Conservation (phyloP, 1,284 basidiomycete genomes). For the Thecaphora frezii region DNA sequence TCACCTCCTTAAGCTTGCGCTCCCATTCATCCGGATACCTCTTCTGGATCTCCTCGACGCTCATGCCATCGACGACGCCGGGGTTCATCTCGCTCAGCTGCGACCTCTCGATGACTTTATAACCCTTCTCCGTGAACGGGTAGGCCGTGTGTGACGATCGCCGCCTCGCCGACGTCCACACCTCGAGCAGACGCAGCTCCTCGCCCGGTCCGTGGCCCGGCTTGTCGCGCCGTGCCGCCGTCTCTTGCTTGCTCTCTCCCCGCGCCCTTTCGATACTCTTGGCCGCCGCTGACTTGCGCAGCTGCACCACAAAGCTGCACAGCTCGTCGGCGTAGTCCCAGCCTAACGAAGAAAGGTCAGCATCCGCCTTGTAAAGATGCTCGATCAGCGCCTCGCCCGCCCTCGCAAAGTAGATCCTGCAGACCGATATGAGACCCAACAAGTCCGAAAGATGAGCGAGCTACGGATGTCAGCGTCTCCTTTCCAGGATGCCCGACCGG, state of each 20-base stretch:
- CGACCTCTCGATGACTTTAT: slow-evolving; percentile 80
- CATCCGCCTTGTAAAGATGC: slow-evolving; percentile 97
- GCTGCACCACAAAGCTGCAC: slow-evolving; percentile 51
- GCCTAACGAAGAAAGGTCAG: slow-evolving; percentile 88
- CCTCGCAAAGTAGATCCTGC: slow-evolving; percentile 63
- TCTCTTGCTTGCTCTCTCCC: slow-evolving; percentile 17
- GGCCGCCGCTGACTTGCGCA: slow-evolving; percentile 20
- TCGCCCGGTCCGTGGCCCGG: neutral
- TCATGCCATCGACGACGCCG: slow-evolving; percentile 77
- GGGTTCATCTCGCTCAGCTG: slow-evolving; percentile 99
- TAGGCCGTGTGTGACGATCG: slow-evolving; percentile 92
- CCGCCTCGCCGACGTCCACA: slow-evolving; percentile 93
- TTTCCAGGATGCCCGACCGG: too few species aligned
- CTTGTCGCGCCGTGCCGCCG: slow-evolving; percentile 6
- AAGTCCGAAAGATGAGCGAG: too few species aligned
- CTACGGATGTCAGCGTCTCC: too few species aligned
- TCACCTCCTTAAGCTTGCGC: slow-evolving; percentile 75
- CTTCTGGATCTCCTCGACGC: slow-evolving; percentile 82
- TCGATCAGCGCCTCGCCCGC: slow-evolving; percentile 72
- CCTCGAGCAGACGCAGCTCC: slow-evolving; percentile 63
- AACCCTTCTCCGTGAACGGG: slow-evolving; percentile 76
- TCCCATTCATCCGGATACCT: slow-evolving; percentile 93
- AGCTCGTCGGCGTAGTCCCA: slow-evolving; percentile 85
- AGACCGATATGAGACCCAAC: too few species aligned
- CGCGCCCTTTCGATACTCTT: slow-evolving; percentile 11